phyloP scores from a whole-genome alignment of 208 protist species.

The Trypanosoma scelopori region DNA sequence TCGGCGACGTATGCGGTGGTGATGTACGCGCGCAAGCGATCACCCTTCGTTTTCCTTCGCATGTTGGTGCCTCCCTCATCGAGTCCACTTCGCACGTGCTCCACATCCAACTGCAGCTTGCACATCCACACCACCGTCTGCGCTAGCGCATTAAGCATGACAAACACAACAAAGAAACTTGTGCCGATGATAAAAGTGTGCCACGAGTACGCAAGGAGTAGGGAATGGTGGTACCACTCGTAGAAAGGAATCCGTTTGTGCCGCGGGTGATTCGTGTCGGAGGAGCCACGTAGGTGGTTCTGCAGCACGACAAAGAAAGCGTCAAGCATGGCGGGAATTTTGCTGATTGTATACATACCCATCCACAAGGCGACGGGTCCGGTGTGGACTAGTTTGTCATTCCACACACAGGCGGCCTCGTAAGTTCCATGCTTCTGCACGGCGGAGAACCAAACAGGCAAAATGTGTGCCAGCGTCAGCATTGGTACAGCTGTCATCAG shows the following conservation, averaged over 20 bases:
- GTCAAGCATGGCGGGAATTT: constrained; percentile 72
- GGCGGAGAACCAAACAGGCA: constrained; percentile 32
- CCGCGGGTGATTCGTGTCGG: constrained; percentile 8
- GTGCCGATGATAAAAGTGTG: constrained; percentile 52
- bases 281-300: constrained; percentile 31
- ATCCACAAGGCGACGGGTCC: constrained; percentile 53
- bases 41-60: constrained; percentile 7
- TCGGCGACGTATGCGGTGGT: constrained; percentile 8
- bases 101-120: background rate
- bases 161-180: constrained; percentile 34
- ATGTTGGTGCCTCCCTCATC: too few species aligned
- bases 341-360: constrained; percentile 53
- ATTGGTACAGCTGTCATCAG: background rate
- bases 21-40: constrained; percentile 24
- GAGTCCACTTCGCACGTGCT: too few species aligned
- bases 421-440: constrained; percentile 25
- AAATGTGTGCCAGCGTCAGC: background rate
- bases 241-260: constrained; percentile 13
- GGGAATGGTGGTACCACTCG: constrained; percentile 39
- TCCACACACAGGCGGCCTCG: constrained; percentile 41
- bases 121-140: constrained; percentile 13
- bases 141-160: constrained; percentile 10
- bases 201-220: constrained; percentile 46
- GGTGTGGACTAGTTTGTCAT: constrained; percentile 33
- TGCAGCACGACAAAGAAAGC: constrained; percentile 76